These are phyloP conservation scores for Amoebophrya sp. DNA, from an alignment of 169 alveolate genomes.

Conservation along the genomic window DNA sequence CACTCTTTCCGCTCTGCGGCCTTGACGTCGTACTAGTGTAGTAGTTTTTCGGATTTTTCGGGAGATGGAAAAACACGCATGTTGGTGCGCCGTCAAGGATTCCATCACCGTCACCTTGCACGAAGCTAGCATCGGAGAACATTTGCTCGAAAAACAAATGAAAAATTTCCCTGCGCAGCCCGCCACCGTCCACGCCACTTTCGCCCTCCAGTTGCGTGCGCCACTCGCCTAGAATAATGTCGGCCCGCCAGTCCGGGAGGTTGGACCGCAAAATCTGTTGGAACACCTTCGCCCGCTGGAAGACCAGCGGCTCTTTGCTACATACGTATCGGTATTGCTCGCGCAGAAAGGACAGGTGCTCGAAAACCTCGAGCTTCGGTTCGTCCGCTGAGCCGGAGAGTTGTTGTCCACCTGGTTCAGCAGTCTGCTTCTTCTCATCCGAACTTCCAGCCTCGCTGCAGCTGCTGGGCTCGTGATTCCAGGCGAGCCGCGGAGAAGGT, in stretches of 20 bases:
- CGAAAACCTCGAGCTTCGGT: neutral
- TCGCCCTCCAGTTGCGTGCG: constrained; percentile 2
- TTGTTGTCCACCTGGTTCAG: too few species aligned
- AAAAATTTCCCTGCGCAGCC: neutral
- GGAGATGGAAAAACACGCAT: too few species aligned
- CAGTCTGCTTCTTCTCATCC: too few species aligned
- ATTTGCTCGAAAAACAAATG: neutral
- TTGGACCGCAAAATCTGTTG: neutral
- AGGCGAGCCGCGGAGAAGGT: too few species aligned
- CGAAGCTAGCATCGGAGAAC: neutral
- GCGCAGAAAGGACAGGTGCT: neutral
- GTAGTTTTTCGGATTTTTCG: too few species aligned
- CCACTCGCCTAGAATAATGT: constrained; percentile 1
- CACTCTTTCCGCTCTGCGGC: too few species aligned
- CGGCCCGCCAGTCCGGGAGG: neutral
- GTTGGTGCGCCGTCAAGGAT: too few species aligned
- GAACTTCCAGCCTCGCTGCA: too few species aligned
- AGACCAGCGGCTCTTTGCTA: neutral
- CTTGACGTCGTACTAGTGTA: too few species aligned
- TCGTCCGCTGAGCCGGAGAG: neutral
- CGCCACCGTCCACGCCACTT: constrained; percentile 19
- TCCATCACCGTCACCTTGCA: too few species aligned
- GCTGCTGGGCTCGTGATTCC: too few species aligned
- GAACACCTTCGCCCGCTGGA: neutral
- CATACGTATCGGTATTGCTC: neutral